Evolutionary conservation across 2,329 filamentous ascomycete species (phyloP).

Genomic region (Simplicillium aogashimaense): DNA sequence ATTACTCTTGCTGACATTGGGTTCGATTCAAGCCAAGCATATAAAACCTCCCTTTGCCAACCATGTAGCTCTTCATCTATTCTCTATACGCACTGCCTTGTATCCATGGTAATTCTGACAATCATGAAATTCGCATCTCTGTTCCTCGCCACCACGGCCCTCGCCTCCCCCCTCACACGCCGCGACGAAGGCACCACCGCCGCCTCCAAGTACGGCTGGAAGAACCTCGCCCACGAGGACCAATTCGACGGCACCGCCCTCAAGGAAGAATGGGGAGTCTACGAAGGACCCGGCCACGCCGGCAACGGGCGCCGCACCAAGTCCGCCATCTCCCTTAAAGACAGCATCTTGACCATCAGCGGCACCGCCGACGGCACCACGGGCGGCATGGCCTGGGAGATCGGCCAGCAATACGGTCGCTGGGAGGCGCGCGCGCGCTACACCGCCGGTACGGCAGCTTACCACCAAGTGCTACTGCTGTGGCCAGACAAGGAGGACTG

Average conservation of each 20-base stretch:
- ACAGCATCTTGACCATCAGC: not conserved
- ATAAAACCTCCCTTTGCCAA: no score
- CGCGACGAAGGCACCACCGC: not conserved
- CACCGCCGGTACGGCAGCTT: not conserved
- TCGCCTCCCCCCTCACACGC: not conserved
- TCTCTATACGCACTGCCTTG: no score
- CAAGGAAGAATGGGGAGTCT: not conserved
- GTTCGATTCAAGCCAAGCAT: no score
- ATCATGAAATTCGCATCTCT: no score
- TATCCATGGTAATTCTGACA: no score
- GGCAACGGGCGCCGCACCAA: not conserved
- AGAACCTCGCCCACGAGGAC: not conserved
- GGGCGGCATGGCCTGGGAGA: not conserved
- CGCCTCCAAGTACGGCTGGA: not conserved
- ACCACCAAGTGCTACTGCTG: not conserved
- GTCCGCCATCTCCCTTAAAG: not conserved
- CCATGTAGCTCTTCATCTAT: no score
- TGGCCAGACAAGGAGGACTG: conserved; percentile 1
- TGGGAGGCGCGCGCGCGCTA: not conserved
- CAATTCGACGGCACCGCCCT: not conserved
- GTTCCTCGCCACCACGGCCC: no score
- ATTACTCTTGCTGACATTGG: no score
- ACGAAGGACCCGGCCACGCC: not conserved
- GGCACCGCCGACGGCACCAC: not conserved
- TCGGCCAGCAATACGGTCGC: not conserved